phyloP scores from a whole-genome alignment of 768 basidiomycete genomes.

The Serendipita sp. region DNA sequence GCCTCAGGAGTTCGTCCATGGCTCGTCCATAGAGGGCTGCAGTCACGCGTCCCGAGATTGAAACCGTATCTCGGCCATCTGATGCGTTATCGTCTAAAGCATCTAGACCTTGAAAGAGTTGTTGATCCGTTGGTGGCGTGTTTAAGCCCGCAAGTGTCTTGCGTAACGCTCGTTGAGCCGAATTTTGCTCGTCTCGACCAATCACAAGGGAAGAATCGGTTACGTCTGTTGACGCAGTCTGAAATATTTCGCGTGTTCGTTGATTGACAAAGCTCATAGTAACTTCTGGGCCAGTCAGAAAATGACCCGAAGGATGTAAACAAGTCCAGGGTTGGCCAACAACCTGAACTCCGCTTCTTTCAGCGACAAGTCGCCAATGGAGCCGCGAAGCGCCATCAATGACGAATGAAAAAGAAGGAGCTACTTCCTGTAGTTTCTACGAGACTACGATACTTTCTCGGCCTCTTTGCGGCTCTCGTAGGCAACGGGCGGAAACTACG shows the following conservation, averaged over 20 bases:
- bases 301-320: not conserved
- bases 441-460: constrained; percentile 1
- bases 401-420: not conserved
- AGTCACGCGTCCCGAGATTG: constrained; percentile 2
- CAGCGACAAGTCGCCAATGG: no score
- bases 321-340: not conserved
- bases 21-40: constrained; percentile 40
- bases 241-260: not conserved
- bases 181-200: not conserved
- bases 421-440: not conserved
- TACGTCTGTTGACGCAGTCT: not conserved
- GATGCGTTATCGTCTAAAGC: not conserved
- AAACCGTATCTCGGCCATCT: not conserved
- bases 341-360: not conserved
- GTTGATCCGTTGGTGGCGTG: not conserved
- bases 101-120: not conserved
- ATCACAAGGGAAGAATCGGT: not conserved
- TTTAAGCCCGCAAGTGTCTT: constrained; percentile 4
- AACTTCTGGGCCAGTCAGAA: not conserved
- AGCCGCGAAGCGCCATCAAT: not conserved
- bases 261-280: not conserved
- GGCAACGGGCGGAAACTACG: not conserved
- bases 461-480: not conserved
- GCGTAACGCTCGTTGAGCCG: not conserved
- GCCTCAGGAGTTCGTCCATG: constrained; percentile 43